Evolutionary conservation across 495 filamentous ascomycete genomes (phyloP).

Genomic region (Penicillium diatomitis): DNA sequence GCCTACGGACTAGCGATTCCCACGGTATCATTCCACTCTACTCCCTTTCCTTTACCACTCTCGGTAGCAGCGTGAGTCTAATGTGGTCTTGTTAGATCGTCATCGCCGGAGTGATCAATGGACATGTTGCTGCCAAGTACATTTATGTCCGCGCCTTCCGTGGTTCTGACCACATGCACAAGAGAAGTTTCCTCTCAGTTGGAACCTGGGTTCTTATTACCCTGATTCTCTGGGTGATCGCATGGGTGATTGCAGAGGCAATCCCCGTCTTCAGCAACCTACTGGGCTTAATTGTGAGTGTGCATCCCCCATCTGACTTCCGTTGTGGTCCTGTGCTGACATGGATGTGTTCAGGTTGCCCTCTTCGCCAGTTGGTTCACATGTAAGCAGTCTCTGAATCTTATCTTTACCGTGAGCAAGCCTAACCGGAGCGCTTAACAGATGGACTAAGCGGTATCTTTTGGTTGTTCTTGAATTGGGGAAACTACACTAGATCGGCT

Average conservation of each 20-base stretch:
- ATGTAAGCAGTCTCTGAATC: conserved; percentile 8
- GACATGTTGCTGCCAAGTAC: conserved; percentile 1
- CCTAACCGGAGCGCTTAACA: background rate
- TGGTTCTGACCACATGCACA: conserved; percentile 1
- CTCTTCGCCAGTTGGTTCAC: conserved; percentile 36
- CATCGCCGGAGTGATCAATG: conserved; percentile 2
- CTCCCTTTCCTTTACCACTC: too few relatives aligned
- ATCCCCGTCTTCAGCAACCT: conserved; percentile 4
- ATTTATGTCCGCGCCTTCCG: conserved; percentile 1
- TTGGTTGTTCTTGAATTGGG: conserved; percentile 32
- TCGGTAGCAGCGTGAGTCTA: background rate
- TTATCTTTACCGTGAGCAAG: too few relatives aligned
- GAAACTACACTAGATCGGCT: conserved; percentile 11
- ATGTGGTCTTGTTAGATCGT: background rate
- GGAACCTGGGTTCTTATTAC: conserved; percentile 4
- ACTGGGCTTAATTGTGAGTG: conserved; percentile 3
- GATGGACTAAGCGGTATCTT: conserved; percentile 28
- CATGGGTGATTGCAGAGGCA: conserved; percentile 4
- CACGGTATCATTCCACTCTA: conserved; percentile 23
- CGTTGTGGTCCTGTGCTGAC: background rate
- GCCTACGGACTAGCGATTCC: conserved; percentile 64
- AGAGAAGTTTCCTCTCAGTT: background rate
- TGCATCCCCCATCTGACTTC: too few relatives aligned
- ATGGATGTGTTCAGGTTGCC: conserved; percentile 26
- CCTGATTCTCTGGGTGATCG: background rate